These are phyloP conservation scores for Ogataea haglerorum DNA, from an alignment of 805 yeast genomes.

Conservation along the genomic window DNA sequence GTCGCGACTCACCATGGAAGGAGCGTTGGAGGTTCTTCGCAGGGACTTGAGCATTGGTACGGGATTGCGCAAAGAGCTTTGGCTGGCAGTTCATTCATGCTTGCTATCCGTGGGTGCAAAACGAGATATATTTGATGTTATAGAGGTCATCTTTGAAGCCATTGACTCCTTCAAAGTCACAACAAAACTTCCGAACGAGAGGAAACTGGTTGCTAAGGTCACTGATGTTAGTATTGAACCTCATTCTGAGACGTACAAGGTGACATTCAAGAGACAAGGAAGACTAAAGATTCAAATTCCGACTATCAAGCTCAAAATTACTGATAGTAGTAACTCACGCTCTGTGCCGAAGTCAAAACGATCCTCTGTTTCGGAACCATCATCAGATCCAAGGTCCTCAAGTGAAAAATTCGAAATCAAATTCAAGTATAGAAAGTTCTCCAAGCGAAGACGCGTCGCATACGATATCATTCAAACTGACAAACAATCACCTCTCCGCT, in stretches of 20 bases:
- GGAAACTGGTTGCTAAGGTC: slow-evolving; percentile 58
- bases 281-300: slow-evolving; percentile 51
- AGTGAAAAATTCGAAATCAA: slow-evolving; percentile 15
- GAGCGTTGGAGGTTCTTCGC: slow-evolving; percentile 63
- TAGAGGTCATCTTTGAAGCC: slow-evolving; percentile 64
- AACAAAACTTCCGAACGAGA: slow-evolving; percentile 64
- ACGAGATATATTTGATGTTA: slow-evolving; percentile 58
- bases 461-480: slow-evolving; percentile 21
- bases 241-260: slow-evolving; percentile 42
- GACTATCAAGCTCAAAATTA: slow-evolving; percentile 26
- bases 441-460: slow-evolving; percentile 16
- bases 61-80: slow-evolving; percentile 57
- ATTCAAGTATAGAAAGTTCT: slow-evolving; percentile 14
- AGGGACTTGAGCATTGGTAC: slow-evolving; percentile 53
- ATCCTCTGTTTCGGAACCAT: slow-evolving; percentile 4
- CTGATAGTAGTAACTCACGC: slow-evolving; percentile 10
- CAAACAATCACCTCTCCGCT: slow-evolving; percentile 30
- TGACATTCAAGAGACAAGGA: slow-evolving; percentile 54
- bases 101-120: slow-evolving; percentile 56
- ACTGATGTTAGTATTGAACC: slow-evolving; percentile 22
- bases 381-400: not conserved
- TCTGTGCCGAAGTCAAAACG: slow-evolving; percentile 18
- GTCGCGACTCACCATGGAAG: slow-evolving; percentile 61
- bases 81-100: slow-evolving; percentile 68
- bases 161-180: slow-evolving; percentile 57